Base-by-base conservation (phyloP, 225 moss, liverwort and hornwort genomes). In the Climacium dendroides region DNA sequence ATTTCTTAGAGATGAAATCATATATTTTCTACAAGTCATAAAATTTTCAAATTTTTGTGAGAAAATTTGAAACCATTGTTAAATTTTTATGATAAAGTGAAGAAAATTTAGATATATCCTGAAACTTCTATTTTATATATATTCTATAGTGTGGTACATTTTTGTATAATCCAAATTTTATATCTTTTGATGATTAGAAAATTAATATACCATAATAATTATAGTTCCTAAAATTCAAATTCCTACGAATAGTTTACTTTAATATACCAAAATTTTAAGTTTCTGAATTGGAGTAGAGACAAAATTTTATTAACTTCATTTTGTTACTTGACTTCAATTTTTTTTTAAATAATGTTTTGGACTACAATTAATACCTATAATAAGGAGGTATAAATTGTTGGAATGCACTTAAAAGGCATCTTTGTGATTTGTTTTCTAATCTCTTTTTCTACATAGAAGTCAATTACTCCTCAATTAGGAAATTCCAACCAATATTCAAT, bases 371-470 rank as follows among this genome's bases (percentile, higher is more conserved):
- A 47, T 10, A 47, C 11, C 0, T 45, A 18, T 0, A 10, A 0
- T 32, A 6, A 73, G 11, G 48, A 48, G 1, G 7, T 11, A 4
- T 12, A 19, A 19, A 0, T 19, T 47, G 3, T 47, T 30, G 47
- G 48, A 47, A 48, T 48, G 10, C 0, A 30, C 1, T 2, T 32
- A 7, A 4, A 19, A 19, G 2, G 4, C 30, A 48, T 73, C 48
- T 47, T 29, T 48, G 10, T 19, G 10, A 26, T 29, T 29, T 43
- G 3, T 16, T 29, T 15, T 20, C 13, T 13, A 34, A 3, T 13
- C 2, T 34, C 4, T 0, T 12, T 5, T 22, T 74, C 1, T 34
- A 0, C 0, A 5, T 32, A 20, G 2, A 74, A 20, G 5, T 32
- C n/a, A 12, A 50, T 12, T 50, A 74, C 7, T 19, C 5, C 0